phyloP scores from a whole-genome alignment of 768 basidiomycete species.

The Tricholoma bakamatsutake region DNA sequence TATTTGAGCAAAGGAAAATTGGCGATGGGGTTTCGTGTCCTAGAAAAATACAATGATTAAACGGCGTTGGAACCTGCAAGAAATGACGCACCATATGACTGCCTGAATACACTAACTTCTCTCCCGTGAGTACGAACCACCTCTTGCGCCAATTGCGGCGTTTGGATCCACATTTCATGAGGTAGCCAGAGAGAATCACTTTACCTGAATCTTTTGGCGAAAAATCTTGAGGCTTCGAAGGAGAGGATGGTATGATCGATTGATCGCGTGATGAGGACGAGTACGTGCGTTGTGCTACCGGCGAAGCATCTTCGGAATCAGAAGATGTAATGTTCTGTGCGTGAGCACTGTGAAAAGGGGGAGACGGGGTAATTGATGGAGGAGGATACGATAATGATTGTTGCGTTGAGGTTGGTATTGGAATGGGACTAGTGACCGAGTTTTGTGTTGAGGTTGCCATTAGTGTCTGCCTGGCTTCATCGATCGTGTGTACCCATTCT shows the following conservation, averaged over 20 bases:
- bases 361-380: constrained; percentile 41
- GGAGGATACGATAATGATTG: constrained; percentile 22
- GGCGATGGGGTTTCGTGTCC: constrained; percentile 87
- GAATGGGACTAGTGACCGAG: constrained; percentile 47
- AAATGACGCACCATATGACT: constrained; percentile 84
- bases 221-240: constrained; percentile 31
- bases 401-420: constrained; percentile 36
- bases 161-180: constrained; percentile 95
- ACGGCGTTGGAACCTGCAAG: constrained; percentile 5
- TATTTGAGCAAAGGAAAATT: constrained; percentile 79
- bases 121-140: constrained; percentile 92
- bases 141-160: constrained; percentile 94
- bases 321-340: constrained; percentile 60
- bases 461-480: constrained; percentile 63
- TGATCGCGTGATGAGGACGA: constrained; percentile 42
- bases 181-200: constrained; percentile 80
- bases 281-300: constrained; percentile 35
- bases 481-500: constrained; percentile 80
- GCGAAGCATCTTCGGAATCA: constrained; percentile 70
- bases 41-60: constrained; percentile 23
- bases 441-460: constrained; percentile 58
- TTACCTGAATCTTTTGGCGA: constrained; percentile 60
- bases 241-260: constrained; percentile 35
- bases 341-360: constrained; percentile 37
- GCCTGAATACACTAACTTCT: constrained; percentile 80